These are phyloP conservation scores for Scedosporium dehoogii DNA, from an alignment of 2,329 filamentous ascomycete genomes.

Conservation along the genomic window DNA sequence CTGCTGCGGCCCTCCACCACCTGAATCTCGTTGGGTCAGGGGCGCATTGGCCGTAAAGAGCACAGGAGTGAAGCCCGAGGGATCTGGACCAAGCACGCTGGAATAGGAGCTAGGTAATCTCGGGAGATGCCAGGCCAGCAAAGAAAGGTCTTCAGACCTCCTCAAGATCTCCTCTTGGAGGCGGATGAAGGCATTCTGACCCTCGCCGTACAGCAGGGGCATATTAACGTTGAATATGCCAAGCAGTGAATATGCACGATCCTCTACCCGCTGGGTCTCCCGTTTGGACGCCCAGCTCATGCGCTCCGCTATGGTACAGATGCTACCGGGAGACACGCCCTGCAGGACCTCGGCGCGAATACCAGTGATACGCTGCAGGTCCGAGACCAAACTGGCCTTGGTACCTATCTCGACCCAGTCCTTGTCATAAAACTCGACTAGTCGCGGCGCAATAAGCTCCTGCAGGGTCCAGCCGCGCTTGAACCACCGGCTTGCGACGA, in stretches of 20 bases:
- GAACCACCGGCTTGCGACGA: slow-evolving; percentile 11
- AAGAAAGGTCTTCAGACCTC: slow-evolving; percentile 20
- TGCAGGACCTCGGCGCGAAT: slow-evolving; percentile 2
- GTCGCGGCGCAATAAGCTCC: slow-evolving; percentile 10
- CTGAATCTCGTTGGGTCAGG: not conserved
- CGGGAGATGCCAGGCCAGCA: slow-evolving; percentile 17
- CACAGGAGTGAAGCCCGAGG: not conserved
- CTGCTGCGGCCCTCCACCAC: not conserved
- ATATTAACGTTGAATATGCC: slow-evolving; percentile 25
- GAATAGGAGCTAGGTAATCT: not conserved
- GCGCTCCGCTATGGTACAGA: slow-evolving; percentile 16
- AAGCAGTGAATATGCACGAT: slow-evolving; percentile 24
- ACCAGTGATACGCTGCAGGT: slow-evolving; percentile 8
- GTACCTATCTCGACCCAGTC: slow-evolving; percentile 9
- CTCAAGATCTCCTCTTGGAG: slow-evolving; percentile 24
- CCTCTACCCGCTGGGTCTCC: slow-evolving; percentile 18
- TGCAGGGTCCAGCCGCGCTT: slow-evolving; percentile 13
- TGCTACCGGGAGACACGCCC: not conserved
- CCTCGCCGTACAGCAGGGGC: slow-evolving; percentile 25
- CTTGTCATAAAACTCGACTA: slow-evolving; percentile 10
- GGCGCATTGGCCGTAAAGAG: slow-evolving; percentile 1
- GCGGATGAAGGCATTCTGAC: slow-evolving; percentile 20
- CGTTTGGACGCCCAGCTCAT: slow-evolving; percentile 26
- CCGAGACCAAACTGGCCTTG: not conserved
- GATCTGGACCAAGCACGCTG: slow-evolving; percentile 3